These are phyloP conservation scores for Mycena kentingensis DNA, from an alignment of 768 basidiomycete species.

Conservation along the genomic window DNA sequence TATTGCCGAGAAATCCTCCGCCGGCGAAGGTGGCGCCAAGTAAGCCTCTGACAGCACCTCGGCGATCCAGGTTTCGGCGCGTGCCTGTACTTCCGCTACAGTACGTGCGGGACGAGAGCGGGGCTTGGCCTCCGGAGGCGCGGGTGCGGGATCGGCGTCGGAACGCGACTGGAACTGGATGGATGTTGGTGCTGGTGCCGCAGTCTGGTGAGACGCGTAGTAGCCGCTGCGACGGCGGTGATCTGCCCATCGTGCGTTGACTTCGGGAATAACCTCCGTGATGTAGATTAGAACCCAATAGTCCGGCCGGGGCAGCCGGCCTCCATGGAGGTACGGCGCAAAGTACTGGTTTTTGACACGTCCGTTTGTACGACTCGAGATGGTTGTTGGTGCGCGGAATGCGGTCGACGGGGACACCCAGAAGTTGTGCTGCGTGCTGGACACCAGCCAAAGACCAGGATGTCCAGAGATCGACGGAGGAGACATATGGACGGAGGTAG, in stretches of 20 bases:
- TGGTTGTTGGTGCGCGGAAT: constrained; percentile 37
- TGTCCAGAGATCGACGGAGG: constrained; percentile 26
- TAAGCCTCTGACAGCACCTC: too few species aligned
- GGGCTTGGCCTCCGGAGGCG: too few species aligned
- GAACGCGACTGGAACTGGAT: too few species aligned
- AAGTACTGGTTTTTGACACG: not conserved
- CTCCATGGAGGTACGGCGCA: not conserved
- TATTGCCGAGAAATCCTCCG: too few species aligned
- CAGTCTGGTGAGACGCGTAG: not conserved
- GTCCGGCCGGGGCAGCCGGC: constrained; percentile 3
- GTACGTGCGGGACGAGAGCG: too few species aligned
- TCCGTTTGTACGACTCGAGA: constrained; percentile 39
- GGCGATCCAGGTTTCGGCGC: too few species aligned
- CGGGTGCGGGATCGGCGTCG: too few species aligned
- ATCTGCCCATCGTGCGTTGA: not conserved
- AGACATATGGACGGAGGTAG: constrained; percentile 25
- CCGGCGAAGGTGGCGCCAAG: too few species aligned
- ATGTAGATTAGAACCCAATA: not conserved
- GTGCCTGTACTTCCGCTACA: too few species aligned
- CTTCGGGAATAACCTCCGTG: not conserved
- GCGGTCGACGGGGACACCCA: constrained; percentile 24
- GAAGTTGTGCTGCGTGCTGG: constrained; percentile 25
- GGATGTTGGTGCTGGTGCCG: not conserved
- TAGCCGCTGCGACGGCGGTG: not conserved
- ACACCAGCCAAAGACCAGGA: constrained; percentile 35